phyloP scores from a whole-genome alignment of 306 rosid genomes.

The Chamaecrista fasciculata region DNA sequence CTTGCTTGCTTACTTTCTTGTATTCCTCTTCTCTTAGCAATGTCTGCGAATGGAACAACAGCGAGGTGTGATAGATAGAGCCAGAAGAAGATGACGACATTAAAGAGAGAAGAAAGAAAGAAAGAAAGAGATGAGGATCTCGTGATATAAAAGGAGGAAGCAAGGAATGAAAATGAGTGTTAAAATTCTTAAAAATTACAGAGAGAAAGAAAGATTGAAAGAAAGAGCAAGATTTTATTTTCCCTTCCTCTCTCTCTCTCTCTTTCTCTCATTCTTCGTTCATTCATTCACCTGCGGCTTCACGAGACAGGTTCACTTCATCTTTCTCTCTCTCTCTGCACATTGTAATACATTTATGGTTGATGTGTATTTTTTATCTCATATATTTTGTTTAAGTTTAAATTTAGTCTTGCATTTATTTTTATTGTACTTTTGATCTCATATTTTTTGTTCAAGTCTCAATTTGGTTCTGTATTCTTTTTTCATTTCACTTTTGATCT shows the following conservation, averaged over 20 bases:
- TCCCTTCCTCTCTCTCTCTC: neutral
- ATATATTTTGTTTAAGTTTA: no score
- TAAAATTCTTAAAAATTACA: constrained; percentile 7
- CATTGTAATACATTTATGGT: no score
- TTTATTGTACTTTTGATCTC: no score
- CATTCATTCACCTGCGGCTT: constrained; percentile 58
- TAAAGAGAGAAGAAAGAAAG: constrained; percentile 15
- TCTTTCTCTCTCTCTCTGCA: neutral
- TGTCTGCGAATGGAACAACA: constrained; percentile 30
- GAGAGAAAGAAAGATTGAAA: constrained; percentile 24
- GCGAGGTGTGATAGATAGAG: constrained; percentile 9
- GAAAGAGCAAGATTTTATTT: constrained; percentile 34
- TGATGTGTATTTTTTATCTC: no score
- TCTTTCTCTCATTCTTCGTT: neutral
- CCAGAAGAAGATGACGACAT: constrained; percentile 38
- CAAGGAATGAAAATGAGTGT: constrained; percentile 83
- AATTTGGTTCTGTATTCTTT: no score
- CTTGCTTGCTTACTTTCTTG: neutral
- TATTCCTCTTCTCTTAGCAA: constrained; percentile 35
- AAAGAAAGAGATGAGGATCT: constrained; percentile 72
- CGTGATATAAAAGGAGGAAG: constrained; percentile 84
- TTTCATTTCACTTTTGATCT: no score
- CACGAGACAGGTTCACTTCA: constrained; percentile 63
- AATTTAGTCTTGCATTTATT: no score
- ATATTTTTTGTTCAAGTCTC: no score